Base-by-base conservation (phyloP, 2,329 filamentous ascomycete species). In the Aspergillus tubingensis region DNA sequence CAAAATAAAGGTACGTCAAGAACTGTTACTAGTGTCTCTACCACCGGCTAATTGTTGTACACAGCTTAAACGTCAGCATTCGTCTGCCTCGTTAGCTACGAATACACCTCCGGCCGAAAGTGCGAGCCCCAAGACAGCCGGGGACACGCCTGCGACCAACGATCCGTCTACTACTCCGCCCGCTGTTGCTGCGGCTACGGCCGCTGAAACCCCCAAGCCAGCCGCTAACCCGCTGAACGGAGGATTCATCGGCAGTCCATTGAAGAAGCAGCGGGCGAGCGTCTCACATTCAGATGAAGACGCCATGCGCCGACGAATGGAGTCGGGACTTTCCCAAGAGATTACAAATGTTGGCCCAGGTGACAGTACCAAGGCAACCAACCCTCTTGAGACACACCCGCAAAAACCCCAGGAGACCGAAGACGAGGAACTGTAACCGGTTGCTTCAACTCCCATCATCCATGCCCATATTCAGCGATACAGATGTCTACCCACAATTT, bases 11-110 rank as follows among this genome's bases (percentile, higher is more conserved):
- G 86, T 88, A 75, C 66, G 80, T 73, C 8, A 23, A 7, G 44
- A 6, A 25, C 21, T 23, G 23, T 15, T 5, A 44, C 39, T 41
- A 19, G 8, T 8, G 11, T n/a, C 3, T 25, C 15, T 41, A 17
- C 15, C 17, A 48, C 3, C 5, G 52, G 51, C 61, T 73, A 61
- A 57, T n/a, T 32, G 8, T 32, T 19, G 64, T 51, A 39, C 55
- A 38, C 65, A 88, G 86, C 80, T 89, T 59, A 89, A 89, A 80
- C 83, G 86, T 55, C 85, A 87, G 69, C 86, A 88, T 70, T 88
- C 86, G 10, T 82, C 84, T 17, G 86, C 88, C 60, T 83, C 84
- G 2, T 63, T 77, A 30, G 72, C 82, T 15, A 73, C 73, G 55
- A 79, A 64, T 23, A 70, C 60, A 5, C 68, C 62, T 21, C 71